Percentiles rank a stretch among this genome's conserved stretches.
phyloP scores from a whole-genome alignment of 139 green algal genomes.

The Tetradesmus lagerheimii region DNA sequence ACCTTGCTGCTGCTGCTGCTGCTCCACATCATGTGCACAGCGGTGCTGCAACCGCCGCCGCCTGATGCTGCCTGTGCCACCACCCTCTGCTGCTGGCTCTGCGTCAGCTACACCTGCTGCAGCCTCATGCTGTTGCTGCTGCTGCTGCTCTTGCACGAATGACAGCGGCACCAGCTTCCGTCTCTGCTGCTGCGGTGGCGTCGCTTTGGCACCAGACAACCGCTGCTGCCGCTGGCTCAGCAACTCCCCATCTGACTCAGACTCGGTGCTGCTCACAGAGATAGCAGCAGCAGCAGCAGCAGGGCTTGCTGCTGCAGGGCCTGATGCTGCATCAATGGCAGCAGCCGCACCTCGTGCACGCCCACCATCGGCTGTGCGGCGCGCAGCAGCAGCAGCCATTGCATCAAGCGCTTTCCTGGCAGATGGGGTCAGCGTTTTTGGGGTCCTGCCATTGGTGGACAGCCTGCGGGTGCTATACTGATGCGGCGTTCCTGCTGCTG shows the following conservation, averaged over 20 bases:
- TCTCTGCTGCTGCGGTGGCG: background rate
- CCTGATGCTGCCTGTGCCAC: background rate
- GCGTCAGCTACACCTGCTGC: background rate
- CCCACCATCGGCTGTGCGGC: background rate
- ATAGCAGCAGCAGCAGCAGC: slow-evolving; percentile 4
- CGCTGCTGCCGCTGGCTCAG: background rate
- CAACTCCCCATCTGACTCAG: background rate
- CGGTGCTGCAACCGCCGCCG: background rate
- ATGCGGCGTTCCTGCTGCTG: background rate
- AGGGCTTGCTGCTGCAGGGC: background rate
- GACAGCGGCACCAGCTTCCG: background rate
- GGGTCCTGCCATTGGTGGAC: background rate
- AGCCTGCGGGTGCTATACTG: background rate
- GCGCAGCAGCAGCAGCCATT: background rate
- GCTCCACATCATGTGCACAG: background rate
- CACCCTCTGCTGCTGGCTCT: background rate
- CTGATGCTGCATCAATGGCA: background rate
- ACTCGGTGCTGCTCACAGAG: background rate
- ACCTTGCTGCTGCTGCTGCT: background rate
- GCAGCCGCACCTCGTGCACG: background rate
- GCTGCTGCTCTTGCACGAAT: background rate
- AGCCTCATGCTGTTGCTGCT: background rate
- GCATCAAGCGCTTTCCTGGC: background rate
- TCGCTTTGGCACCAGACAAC: background rate
- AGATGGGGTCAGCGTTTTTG: background rate